Conservation (phyloP, 2,329 filamentous ascomycete species). For the Drechmeria coniospora region DNA sequence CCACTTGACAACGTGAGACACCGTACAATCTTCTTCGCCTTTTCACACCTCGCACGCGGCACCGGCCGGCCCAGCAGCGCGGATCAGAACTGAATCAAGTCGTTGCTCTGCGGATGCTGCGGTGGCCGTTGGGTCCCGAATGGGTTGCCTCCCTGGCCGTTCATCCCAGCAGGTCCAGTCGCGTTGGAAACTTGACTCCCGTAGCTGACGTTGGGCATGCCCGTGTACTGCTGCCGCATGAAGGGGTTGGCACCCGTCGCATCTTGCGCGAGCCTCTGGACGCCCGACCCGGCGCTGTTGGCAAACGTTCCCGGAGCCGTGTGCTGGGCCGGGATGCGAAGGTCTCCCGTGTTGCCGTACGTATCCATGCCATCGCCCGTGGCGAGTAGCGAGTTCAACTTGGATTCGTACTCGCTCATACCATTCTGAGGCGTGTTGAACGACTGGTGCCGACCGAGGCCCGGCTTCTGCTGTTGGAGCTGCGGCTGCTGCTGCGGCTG, state of each 20-base stretch:
- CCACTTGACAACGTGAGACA: no score
- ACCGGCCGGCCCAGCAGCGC: no score
- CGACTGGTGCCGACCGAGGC: slow-evolving; percentile 14
- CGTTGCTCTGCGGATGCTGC: slow-evolving; percentile 34
- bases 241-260: slow-evolving; percentile 86
- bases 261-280: slow-evolving; percentile 50
- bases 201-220: slow-evolving; percentile 49
- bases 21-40: no score
- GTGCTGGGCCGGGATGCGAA: slow-evolving; percentile 90
- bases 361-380: slow-evolving; percentile 90
- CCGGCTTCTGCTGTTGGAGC: slow-evolving; percentile 22
- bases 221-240: slow-evolving; percentile 68
- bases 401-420: slow-evolving; percentile 49
- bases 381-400: slow-evolving; percentile 73
- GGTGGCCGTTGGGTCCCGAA: slow-evolving; percentile 38
- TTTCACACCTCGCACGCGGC: no score
- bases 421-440: slow-evolving; percentile 32
- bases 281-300: slow-evolving; percentile 80
- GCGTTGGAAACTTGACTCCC: slow-evolving; percentile 30
- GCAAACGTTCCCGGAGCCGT: slow-evolving; percentile 93
- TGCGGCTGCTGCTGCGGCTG: slow-evolving; percentile 28
- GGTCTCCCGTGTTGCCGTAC: slow-evolving; percentile 90
- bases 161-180: slow-evolving; percentile 41
- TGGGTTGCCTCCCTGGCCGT: slow-evolving; percentile 38
- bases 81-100: slow-evolving; percentile 52